Conservation (phyloP, 2,329 filamentous ascomycete species). For the Fonsecaea multimorphosa region DNA sequence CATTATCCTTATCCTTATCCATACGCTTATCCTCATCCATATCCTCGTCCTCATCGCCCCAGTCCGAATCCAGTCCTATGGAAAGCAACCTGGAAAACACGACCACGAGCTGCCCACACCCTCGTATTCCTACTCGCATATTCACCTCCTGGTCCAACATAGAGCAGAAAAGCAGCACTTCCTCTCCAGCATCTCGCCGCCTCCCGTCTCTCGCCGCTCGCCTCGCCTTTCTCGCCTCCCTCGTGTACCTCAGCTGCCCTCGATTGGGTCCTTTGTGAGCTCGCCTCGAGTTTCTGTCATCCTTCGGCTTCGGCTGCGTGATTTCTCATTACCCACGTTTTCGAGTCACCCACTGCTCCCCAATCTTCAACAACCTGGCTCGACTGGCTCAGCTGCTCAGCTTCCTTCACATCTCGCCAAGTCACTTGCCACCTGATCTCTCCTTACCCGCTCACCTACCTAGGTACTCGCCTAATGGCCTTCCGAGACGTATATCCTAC, state of each 20-base stretch:
- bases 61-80: not conserved
- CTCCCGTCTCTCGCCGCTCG: slow-evolving; percentile 10
- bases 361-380: not conserved
- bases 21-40: not conserved
- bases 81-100: slow-evolving; percentile 15
- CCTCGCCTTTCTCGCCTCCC: not conserved
- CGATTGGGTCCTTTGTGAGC: slow-evolving; percentile 3
- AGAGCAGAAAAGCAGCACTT: not conserved
- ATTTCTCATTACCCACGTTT: slow-evolving; percentile 40
- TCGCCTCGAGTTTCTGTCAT: slow-evolving; percentile 30
- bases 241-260: slow-evolving; percentile 13
- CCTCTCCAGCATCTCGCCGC: slow-evolving; percentile 1
- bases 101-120: slow-evolving; percentile 3
- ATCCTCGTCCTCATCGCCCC: slow-evolving; percentile 8
- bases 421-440: not conserved
- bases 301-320: slow-evolving; percentile 32
- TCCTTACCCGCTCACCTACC: not conserved
- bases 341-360: slow-evolving; percentile 33
- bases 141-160: not conserved
- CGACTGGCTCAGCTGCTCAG: slow-evolving; percentile 6
- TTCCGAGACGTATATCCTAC: not conserved
- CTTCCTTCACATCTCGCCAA: slow-evolving; percentile 1
- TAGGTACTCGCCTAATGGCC: no score
- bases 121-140: not conserved
- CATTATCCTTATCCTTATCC: slow-evolving; percentile 1